Conservation (phyloP, 176 grass and related monocot genomes). For the Tuctoria greenei region DNA sequence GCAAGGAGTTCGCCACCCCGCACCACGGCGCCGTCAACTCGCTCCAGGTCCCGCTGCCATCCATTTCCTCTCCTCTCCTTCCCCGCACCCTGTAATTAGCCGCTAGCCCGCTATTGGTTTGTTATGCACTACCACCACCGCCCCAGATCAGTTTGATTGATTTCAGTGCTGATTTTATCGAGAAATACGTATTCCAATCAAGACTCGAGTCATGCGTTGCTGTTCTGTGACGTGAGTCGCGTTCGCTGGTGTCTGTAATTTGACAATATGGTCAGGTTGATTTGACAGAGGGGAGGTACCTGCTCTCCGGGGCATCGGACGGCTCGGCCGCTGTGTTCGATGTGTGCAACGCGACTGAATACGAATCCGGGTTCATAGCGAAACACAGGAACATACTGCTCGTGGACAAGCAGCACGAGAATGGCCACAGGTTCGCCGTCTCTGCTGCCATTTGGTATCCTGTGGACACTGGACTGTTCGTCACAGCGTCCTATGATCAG, state of each 20-base stretch:
- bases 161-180: background rate
- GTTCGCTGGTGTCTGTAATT: conserved; percentile 30
- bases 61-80: background rate
- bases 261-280: conserved; percentile 78
- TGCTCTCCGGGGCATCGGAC: conserved; percentile 82
- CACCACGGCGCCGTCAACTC: conserved; percentile 88
- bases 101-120: background rate
- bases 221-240: background rate
- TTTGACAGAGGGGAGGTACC: conserved; percentile 83
- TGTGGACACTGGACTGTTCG: conserved; percentile 81
- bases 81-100: background rate
- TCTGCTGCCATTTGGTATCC: conserved; percentile 85
- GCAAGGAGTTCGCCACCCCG: conserved; percentile 71
- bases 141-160: background rate
- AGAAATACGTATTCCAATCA: background rate
- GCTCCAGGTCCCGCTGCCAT: conserved; percentile 55
- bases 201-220: background rate
- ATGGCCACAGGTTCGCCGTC: conserved; percentile 72
- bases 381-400: conserved; percentile 71
- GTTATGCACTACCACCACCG: background rate
- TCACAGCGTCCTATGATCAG: conserved; percentile 82
- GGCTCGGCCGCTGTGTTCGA: conserved; percentile 76
- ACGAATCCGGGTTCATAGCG: conserved; percentile 60
- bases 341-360: conserved; percentile 48
- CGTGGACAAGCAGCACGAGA: conserved; percentile 66